Evolutionary conservation across 2,329 filamentous ascomycete genomes (phyloP).

Genomic region (Colletotrichum kahawae): DNA sequence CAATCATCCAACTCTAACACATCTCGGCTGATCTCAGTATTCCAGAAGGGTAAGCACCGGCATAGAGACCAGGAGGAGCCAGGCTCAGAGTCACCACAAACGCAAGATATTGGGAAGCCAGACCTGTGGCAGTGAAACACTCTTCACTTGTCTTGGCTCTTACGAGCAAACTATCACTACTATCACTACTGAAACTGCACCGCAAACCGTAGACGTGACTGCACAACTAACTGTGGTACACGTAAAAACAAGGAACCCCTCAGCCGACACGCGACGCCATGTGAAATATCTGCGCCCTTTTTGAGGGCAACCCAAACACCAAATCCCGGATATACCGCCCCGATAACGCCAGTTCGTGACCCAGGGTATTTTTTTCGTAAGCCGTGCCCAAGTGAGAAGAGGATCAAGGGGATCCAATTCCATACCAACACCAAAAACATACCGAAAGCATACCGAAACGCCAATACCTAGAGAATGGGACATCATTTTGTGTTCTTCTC

Average conservation of each 20-base stretch:
- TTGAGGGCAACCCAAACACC: background rate
- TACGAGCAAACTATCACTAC: background rate
- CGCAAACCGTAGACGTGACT: no score
- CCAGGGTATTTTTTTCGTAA: background rate
- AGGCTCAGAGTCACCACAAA: background rate
- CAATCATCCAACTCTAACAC: background rate
- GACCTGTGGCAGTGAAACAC: background rate
- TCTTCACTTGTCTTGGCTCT: background rate
- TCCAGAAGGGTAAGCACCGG: background rate
- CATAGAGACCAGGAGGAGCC: background rate
- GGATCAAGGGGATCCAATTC: background rate
- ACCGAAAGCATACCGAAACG: background rate
- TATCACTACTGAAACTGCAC: background rate
- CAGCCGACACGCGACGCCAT: background rate
- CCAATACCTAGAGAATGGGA: background rate
- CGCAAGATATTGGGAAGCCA: background rate
- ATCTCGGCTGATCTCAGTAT: background rate
- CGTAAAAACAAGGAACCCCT: background rate
- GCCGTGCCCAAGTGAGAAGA: background rate
- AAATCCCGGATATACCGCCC: background rate
- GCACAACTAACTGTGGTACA: background rate
- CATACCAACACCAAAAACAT: background rate
- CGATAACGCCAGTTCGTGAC: background rate
- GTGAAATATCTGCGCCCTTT: background rate
- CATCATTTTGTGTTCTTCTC: background rate